Evolutionary conservation across 345 rosid genomes (phyloP).

Genomic region (Pelargonium nanum): DNA sequence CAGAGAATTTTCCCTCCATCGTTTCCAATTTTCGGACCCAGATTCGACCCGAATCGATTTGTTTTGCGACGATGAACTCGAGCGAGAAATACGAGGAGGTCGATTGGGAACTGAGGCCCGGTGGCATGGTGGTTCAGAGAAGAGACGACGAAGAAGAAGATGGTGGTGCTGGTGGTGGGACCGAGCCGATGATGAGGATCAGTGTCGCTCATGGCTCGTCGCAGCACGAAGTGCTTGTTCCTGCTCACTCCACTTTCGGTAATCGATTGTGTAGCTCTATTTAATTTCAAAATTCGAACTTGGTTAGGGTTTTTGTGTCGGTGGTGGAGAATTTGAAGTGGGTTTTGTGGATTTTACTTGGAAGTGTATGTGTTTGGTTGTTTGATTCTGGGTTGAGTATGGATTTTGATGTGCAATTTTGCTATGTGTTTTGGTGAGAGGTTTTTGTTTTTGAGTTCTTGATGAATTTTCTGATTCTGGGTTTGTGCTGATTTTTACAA

Average conservation of each 20-base stretch:
- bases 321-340: neutral
- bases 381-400: neutral
- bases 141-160: slow-evolving; percentile 30
- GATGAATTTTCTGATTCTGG: too few relatives aligned
- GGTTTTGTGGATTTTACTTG: too few relatives aligned
- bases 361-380: neutral
- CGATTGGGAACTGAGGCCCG: slow-evolving; percentile 37
- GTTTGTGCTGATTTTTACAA: too few relatives aligned
- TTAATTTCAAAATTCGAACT: neutral
- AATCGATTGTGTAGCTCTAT: slow-evolving; percentile 2
- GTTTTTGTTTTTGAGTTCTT: too few relatives aligned
- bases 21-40: neutral
- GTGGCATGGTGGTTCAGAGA: slow-evolving; percentile 49
- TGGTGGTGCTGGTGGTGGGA: slow-evolving; percentile 14
- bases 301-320: neutral
- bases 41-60: too few relatives aligned
- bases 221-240: slow-evolving; percentile 36
- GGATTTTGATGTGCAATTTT: too few relatives aligned
- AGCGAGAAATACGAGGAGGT: neutral
- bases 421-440: too few relatives aligned
- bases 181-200: slow-evolving; percentile 26
- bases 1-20: neutral
- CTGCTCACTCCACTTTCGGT: slow-evolving; percentile 58
- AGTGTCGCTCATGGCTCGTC: slow-evolving; percentile 38
- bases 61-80: neutral